A percentile compares a stretch with the other conserved stretches of the same genome.
These are phyloP conservation scores for Stagonosporopsis cucurbitacearum DNA, from an alignment of 2,329 filamentous ascomycete species.

Conservation along the genomic window DNA sequence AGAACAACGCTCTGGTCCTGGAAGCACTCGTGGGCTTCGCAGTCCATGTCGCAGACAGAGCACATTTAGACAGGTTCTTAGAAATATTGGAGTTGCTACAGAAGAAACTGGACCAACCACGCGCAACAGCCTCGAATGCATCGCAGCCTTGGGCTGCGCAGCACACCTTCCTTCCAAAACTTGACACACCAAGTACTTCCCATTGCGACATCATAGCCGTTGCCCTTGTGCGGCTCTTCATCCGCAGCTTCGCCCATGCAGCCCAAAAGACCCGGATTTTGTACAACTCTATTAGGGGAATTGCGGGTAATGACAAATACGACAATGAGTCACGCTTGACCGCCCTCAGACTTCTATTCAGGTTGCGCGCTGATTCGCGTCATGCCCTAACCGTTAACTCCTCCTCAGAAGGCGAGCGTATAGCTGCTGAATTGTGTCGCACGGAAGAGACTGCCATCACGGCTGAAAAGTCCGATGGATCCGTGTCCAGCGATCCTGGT, in stretches of 20 bases:
- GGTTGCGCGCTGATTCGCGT: slow-evolving; percentile 81
- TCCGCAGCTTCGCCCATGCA: slow-evolving; percentile 72
- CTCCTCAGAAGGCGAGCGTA: slow-evolving; percentile 72
- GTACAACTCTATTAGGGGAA: slow-evolving; percentile 44
- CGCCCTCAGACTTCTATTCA: slow-evolving; percentile 65
- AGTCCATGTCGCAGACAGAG: slow-evolving; percentile 67
- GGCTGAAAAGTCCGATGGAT: slow-evolving; percentile 52
- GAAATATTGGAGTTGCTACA: slow-evolving; percentile 52
- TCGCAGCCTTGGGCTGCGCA: slow-evolving; percentile 27
- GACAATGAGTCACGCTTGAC: slow-evolving; percentile 48
- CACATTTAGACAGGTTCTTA: slow-evolving; percentile 65
- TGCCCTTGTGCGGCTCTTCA: slow-evolving; percentile 77
- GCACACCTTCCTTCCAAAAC: slow-evolving; percentile 23
- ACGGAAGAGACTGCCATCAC: slow-evolving; percentile 60
- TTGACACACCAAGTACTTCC: slow-evolving; percentile 49
- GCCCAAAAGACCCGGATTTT: slow-evolving; percentile 65
- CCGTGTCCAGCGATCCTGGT: slow-evolving; percentile 25
- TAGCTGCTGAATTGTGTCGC: slow-evolving; percentile 75
- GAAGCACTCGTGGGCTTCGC: slow-evolving; percentile 70
- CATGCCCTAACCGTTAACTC: slow-evolving; percentile 75
- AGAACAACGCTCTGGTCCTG: slow-evolving; percentile 70
- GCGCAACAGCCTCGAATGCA: slow-evolving; percentile 22
- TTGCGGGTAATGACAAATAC: slow-evolving; percentile 42
- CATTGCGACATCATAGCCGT: slow-evolving; percentile 73
- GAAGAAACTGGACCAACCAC: slow-evolving; percentile 36